Percentiles rank a stretch among this genome's conserved stretches.
phyloP scores from a whole-genome alignment of 352 stramenopile genomes.

The Globisporangium barbulae region DNA sequence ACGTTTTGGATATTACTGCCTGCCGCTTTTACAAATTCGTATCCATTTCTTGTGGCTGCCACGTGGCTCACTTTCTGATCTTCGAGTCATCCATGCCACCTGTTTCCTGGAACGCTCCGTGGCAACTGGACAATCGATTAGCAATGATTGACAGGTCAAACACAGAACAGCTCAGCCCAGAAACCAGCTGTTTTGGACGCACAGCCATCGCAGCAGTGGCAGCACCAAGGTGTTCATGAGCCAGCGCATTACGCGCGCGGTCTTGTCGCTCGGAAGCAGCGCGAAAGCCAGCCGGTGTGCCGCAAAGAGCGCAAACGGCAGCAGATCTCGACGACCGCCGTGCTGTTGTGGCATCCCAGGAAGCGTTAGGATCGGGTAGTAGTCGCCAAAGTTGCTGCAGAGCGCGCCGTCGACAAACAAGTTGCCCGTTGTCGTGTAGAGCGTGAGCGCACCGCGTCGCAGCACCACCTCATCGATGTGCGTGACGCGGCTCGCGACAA shows the following conservation, averaged over 20 bases:
- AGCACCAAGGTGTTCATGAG: constrained; percentile 52
- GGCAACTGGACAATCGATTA: neutral
- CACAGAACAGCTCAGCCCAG: neutral
- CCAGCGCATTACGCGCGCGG: constrained; percentile 31
- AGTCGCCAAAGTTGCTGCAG: constrained; percentile 79
- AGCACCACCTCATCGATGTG: constrained; percentile 21
- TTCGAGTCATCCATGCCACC: neutral
- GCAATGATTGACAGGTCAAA: neutral
- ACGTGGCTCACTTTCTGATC: too few species aligned
- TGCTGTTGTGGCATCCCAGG: neutral
- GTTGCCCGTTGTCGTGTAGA: constrained; percentile 69
- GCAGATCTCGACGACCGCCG: constrained; percentile 26
- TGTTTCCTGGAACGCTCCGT: neutral
- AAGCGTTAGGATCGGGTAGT: constrained; percentile 41
- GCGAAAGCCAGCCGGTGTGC: constrained; percentile 47
- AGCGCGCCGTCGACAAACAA: constrained; percentile 63
- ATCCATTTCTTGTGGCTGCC: constrained; percentile 4
- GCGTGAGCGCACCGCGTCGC: constrained; percentile 36
- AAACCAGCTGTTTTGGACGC: constrained; percentile 3
- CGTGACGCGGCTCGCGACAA: constrained; percentile 22
- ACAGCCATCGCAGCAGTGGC: constrained; percentile 26
- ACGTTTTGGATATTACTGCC: neutral
- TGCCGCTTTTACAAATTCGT: neutral
- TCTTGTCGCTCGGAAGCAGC: constrained; percentile 41
- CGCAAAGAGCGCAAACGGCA: constrained; percentile 49